phyloP scores from a whole-genome alignment of 306 rosid species.

The Casuarina cunninghamiana region DNA sequence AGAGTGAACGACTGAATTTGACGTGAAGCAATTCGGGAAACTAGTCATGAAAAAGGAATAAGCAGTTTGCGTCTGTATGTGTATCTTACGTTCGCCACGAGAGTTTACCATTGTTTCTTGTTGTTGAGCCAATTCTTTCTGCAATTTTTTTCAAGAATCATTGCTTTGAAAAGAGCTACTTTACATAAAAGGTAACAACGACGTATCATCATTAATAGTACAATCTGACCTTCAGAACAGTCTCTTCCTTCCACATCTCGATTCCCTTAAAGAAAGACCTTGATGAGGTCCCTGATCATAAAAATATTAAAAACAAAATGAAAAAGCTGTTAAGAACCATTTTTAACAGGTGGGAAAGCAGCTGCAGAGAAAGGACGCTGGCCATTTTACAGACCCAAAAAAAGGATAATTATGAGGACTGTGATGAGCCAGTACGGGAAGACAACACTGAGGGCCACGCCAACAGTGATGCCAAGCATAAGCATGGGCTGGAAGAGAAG shows the following conservation, averaged over 20 bases:
- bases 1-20: background rate
- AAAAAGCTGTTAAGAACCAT: background rate
- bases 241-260: slow-evolving; percentile 83
- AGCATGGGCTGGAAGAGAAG: slow-evolving; percentile 92
- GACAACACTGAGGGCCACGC: slow-evolving; percentile 83
- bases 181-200: background rate
- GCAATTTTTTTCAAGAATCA: slow-evolving; percentile 20
- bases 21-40: background rate
- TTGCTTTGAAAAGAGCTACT: background rate
- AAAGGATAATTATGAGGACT: slow-evolving; percentile 81
- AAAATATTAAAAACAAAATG: background rate
- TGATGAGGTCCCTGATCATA: slow-evolving; percentile 67
- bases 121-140: slow-evolving; percentile 52
- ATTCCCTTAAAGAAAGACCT: slow-evolving; percentile 74
- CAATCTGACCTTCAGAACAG: slow-evolving; percentile 48
- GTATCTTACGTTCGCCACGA: slow-evolving; percentile 46
- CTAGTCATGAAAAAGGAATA: background rate
- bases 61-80: background rate
- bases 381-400: slow-evolving; percentile 42
- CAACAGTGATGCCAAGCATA: slow-evolving; percentile 91
- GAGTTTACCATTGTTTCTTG: slow-evolving; percentile 41
- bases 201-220: background rate
- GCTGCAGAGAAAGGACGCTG: background rate
- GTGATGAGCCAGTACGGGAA: slow-evolving; percentile 98
- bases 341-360: background rate